Evolutionary conservation across 2,329 filamentous ascomycete genomes (phyloP).

Genomic region (Ophiostoma pallidulum): DNA sequence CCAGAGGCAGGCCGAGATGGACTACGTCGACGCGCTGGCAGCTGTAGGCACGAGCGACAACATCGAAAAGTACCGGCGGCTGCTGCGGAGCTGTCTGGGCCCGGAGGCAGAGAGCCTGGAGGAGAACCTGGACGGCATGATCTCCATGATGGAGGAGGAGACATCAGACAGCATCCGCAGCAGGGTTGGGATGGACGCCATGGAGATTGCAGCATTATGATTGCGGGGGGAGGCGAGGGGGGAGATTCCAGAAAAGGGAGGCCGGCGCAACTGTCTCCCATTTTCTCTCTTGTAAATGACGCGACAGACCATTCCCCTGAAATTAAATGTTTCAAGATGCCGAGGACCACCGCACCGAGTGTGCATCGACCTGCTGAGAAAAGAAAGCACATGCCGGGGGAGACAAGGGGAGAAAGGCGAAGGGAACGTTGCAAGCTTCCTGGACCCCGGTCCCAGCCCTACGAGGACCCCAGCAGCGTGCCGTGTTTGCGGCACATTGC

Average conservation of each 20-base stretch:
- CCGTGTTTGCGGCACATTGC: no score
- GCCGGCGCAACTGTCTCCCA: background rate
- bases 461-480: no score
- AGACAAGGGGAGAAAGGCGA: no score
- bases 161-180: constrained; percentile 32
- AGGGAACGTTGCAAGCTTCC: no score
- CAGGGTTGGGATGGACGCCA: constrained; percentile 7
- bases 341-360: no score
- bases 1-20: constrained; percentile 52
- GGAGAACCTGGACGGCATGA: constrained; percentile 49
- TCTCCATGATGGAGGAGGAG: constrained; percentile 55
- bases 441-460: no score
- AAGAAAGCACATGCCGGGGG: no score
- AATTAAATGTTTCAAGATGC: no score
- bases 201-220: constrained; percentile 14
- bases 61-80: constrained; percentile 61
- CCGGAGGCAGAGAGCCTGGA: constrained; percentile 61
- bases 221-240: no score
- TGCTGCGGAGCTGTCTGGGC: constrained; percentile 60
- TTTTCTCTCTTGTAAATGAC: background rate
- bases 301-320: no score
- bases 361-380: no score
- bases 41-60: constrained; percentile 63
- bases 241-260: background rate
- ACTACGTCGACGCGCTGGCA: constrained; percentile 60